A percentile compares a stretch with the other conserved stretches of the same genome.
These are phyloP conservation scores for Teunomyces panamensis DNA, from an alignment of 805 yeast genomes.

Conservation along the genomic window DNA sequence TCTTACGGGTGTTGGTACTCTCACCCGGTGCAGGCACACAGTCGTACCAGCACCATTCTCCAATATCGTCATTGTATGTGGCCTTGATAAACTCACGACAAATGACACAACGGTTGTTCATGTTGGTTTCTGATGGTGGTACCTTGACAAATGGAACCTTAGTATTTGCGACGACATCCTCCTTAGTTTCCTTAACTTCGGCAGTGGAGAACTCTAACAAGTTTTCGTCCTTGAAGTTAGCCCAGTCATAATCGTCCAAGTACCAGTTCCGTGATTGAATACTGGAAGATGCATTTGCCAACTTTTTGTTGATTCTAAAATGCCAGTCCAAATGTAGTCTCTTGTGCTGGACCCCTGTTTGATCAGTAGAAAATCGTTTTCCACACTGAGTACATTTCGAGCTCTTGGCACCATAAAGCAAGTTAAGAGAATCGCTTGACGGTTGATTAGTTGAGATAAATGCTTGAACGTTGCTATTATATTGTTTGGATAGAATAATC, in stretches of 20 bases:
- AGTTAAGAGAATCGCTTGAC: slow-evolving; percentile 25
- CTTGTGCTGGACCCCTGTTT: slow-evolving; percentile 51
- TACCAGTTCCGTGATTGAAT: slow-evolving; percentile 84
- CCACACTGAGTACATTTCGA: slow-evolving; percentile 90
- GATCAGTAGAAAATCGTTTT: slow-evolving; percentile 67
- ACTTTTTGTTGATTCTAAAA: slow-evolving; percentile 81
- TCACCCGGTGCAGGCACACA: slow-evolving; percentile 40
- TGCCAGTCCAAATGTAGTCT: slow-evolving; percentile 91
- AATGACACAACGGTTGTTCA: slow-evolving; percentile 41
- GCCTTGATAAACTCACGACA: slow-evolving; percentile 44
- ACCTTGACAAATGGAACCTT: slow-evolving; percentile 11
- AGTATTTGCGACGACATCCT: slow-evolving; percentile 3
- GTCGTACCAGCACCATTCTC: slow-evolving; percentile 45
- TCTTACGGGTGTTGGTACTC: slow-evolving; percentile 30
- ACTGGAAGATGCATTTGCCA: slow-evolving; percentile 29
- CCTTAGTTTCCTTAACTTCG: slow-evolving; percentile 2
- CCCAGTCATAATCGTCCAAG: slow-evolving; percentile 69
- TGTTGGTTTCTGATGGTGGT: slow-evolving; percentile 22
- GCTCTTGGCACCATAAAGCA: slow-evolving; percentile 59
- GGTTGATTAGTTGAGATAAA: slow-evolving; percentile 39
- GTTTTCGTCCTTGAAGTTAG: slow-evolving; percentile 65
- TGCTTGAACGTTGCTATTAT: slow-evolving; percentile 24
- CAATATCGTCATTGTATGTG: slow-evolving; percentile 41
- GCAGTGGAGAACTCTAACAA: slow-evolving; percentile 34
- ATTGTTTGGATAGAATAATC: slow-evolving; percentile 21